Evolutionary conservation across 2,329 filamentous ascomycete genomes (phyloP), one percentile per base, ranked within the genome.

Genomic region (Onygenales sp.): DNA sequence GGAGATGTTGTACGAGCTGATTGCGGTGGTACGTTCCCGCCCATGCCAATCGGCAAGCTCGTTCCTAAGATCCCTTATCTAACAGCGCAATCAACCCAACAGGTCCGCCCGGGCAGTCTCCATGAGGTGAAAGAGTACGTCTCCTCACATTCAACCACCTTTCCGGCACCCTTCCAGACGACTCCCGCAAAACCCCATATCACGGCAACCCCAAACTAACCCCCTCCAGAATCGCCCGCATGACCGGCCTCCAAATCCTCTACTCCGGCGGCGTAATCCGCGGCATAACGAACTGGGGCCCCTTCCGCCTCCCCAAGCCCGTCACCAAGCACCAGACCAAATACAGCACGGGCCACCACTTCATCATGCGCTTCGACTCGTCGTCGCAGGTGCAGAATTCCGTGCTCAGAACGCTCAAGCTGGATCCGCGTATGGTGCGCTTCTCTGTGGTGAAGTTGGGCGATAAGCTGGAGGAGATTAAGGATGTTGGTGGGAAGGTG

Each of bases 341-440:
- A 60, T 86, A 97, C 79, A 82, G 82, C 59, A 81, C 84, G 61
- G 93, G 93, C 52, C 91, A 97, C 76, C 95, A 98, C 79, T 98
- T 98, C 72, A 87, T 95, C 66, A 88, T 98, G 87, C 88, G 93
- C 63, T 98, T 95, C 77, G 93, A 98, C 70, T 76, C 86, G 53
- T 86, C 84, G 55, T 81, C 84, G 6, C 70, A 76, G 49, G 85
- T 87, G 6, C 92, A 97, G 72, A 75, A 87, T 59, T 77, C 83
- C 43, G 80, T 98, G 42, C 80, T 85, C 57, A 79, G 79, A 56
- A 92, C 87, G 14, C 78, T 98, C 60, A 80, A 82, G 49, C 77
- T 95, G 61, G 93, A 98, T 73, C 92, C 93, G 42, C 79, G 93
- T 54, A 87, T 97, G 82, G 87, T 98, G 58, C 83, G 90, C 55